Percentiles rank a stretch among this genome's conserved stretches.
phyloP scores from a whole-genome alignment of 208 protist genomes.

The Leptomonas pyrrhocoris region DNA sequence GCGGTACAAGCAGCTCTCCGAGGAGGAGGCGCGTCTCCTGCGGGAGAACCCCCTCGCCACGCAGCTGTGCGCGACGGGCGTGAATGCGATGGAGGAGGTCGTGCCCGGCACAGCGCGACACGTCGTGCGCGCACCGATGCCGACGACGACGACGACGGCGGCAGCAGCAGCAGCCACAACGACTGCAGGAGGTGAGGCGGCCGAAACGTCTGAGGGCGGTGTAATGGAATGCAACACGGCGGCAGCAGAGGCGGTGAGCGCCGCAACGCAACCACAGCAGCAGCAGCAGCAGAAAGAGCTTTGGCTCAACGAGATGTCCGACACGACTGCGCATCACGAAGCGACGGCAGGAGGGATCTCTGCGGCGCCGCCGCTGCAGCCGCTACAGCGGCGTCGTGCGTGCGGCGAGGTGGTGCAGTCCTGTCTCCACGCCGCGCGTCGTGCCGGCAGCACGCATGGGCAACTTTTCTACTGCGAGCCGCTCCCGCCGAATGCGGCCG shows the following conservation, averaged over 20 bases:
- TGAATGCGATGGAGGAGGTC: constrained; percentile 17
- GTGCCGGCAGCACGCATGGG: not conserved
- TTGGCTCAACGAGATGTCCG: not conserved
- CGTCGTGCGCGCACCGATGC: not conserved
- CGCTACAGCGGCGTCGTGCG: constrained; percentile 15
- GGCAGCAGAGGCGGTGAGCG: not conserved
- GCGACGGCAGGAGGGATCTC: not conserved
- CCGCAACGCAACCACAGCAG: not conserved
- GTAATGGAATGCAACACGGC: not conserved
- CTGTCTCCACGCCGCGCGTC: constrained; percentile 14
- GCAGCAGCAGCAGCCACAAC: not conserved
- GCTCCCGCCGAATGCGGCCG: not conserved
- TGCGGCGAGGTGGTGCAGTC: constrained; percentile 22
- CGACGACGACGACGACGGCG: not conserved
- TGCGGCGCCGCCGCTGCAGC: not conserved
- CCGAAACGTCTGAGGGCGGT: not conserved
- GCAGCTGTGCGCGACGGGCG: constrained; percentile 2
- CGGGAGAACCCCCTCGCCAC: not conserved
- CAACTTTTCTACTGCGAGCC: not conserved
- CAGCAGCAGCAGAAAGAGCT: not conserved
- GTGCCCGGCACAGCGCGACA: not conserved
- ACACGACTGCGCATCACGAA: not conserved
- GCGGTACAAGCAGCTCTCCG: not conserved
- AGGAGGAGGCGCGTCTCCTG: not conserved
- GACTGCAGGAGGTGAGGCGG: not conserved